These are phyloP conservation scores for Chara braunii DNA, from an alignment of 139 green algal species.

Conservation along the genomic window DNA sequence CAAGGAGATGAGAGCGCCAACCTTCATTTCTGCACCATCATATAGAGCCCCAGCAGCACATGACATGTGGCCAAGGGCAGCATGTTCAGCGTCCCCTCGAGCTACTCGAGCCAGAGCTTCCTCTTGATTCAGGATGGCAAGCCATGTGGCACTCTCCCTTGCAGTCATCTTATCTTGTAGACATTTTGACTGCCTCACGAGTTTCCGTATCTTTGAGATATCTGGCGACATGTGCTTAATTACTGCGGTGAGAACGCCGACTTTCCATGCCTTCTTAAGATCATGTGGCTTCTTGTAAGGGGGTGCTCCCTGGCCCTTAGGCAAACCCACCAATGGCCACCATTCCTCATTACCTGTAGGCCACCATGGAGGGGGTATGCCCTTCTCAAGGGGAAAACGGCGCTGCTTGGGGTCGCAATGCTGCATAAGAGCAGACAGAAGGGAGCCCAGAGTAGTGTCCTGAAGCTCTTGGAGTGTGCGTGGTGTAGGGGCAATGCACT, in stretches of 20 bases:
- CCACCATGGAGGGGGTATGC: conserved; percentile 10
- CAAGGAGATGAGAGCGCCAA: too few relatives aligned
- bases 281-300: conserved; percentile 20
- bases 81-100: too few relatives aligned
- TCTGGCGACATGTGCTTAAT: conserved; percentile 23
- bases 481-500: too few relatives aligned
- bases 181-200: conserved; percentile 7
- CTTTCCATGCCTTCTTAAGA: conserved; percentile 26
- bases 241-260: conserved; percentile 8
- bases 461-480: not conserved
- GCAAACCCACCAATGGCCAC: not conserved
- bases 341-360: conserved; percentile 16
- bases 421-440: conserved; percentile 26
- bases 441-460: conserved; percentile 25
- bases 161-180: conserved; percentile 23
- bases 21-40: too few relatives aligned
- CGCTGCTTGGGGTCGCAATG: conserved; percentile 12
- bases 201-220: conserved; percentile 3
- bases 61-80: too few relatives aligned
- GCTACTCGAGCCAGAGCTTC: too few relatives aligned
- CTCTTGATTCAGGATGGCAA: conserved; percentile 10
- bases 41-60: too few relatives aligned
- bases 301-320: not conserved
- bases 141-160: conserved; percentile 16
- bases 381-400: conserved; percentile 10